These are phyloP conservation scores for Schizochytrium sp. DNA, from an alignment of 108 stramenopile species.

Conservation along the genomic window DNA sequence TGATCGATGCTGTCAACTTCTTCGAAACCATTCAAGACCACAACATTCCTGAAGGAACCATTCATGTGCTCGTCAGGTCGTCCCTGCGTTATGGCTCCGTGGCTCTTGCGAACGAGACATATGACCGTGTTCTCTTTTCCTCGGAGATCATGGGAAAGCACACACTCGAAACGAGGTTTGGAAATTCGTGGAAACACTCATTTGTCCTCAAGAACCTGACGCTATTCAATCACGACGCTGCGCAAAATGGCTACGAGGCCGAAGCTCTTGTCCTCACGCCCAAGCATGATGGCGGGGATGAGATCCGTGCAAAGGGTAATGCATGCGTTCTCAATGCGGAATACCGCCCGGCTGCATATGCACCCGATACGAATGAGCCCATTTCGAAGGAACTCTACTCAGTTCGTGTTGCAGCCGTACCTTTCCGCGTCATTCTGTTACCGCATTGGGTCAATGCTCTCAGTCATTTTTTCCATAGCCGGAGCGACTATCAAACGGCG, in stretches of 20 bases:
- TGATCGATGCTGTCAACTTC: background rate
- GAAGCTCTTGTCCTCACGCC: background rate
- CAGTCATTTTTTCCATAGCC: background rate
- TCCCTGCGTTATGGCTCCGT: background rate
- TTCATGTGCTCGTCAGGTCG: background rate
- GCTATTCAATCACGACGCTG: background rate
- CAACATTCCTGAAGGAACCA: background rate
- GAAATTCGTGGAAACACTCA: background rate
- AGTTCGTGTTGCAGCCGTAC: background rate
- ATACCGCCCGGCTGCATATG: background rate
- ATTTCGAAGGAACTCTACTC: background rate
- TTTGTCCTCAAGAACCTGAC: background rate
- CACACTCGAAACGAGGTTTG: background rate
- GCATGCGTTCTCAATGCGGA: background rate
- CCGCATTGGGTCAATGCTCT: background rate
- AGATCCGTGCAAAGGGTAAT: background rate
- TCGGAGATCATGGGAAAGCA: background rate
- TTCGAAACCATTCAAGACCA: conserved; percentile 6
- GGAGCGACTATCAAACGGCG: background rate
- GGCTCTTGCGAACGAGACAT: background rate
- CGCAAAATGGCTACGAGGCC: background rate
- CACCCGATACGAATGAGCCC: background rate
- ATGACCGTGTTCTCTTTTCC: background rate
- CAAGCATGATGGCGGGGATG: background rate
- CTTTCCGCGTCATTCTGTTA: background rate